Conservation (phyloP, 441 rosid species). For the Erysimum cheiri region DNA sequence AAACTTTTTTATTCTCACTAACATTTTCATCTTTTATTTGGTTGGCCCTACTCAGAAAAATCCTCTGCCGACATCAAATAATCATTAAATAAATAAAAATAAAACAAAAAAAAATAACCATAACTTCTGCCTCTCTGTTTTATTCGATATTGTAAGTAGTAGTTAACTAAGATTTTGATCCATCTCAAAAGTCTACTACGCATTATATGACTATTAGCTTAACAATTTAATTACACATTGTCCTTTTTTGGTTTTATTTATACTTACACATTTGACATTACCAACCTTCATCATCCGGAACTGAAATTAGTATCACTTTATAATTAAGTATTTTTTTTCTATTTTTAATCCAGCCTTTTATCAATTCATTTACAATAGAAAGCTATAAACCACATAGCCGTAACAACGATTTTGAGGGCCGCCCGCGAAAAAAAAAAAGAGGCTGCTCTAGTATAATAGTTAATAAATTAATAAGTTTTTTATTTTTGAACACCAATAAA, state of each 20-base stretch:
- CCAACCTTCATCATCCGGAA: not conserved
- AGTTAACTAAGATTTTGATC: not conserved
- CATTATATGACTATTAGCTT: not conserved
- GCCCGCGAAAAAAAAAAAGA: no score
- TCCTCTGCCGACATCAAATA: constrained; percentile 32
- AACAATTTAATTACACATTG: not conserved
- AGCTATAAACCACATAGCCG: no score
- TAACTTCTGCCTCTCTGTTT: not conserved
- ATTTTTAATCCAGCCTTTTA: no score
- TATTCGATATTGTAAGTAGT: not conserved
- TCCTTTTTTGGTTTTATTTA: no score
- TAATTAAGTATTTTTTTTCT: not conserved
- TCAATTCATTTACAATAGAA: no score
- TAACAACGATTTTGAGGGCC: no score
- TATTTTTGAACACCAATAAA: no score
- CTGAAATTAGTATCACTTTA: not conserved
- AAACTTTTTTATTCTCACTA: no score
- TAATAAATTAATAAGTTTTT: no score
- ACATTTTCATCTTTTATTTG: not conserved
- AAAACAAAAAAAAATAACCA: not conserved
- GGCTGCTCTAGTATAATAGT: no score
- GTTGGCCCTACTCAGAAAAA: not conserved
- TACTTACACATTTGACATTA: not conserved
- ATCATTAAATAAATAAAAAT: not conserved
- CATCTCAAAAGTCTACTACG: not conserved